Percentiles rank a stretch among this genome's conserved stretches.
These are phyloP conservation scores for Aspergillus felis DNA, from an alignment of 2,329 filamentous ascomycete genomes.

Conservation along the genomic window DNA sequence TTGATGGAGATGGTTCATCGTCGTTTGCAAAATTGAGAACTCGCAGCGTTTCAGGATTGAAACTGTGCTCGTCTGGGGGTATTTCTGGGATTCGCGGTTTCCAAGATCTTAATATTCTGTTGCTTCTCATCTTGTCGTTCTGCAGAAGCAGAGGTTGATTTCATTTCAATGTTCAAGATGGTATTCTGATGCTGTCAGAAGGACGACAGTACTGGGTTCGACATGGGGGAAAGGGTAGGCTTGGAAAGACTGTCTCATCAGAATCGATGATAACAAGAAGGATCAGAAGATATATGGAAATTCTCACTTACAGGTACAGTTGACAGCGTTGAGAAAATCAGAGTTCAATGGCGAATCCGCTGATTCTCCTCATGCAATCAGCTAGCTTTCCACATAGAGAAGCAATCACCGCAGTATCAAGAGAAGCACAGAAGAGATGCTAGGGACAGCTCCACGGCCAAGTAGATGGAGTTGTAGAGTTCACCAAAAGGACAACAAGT, in stretches of 20 bases:
- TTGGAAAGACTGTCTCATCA: neutral
- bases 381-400: neutral
- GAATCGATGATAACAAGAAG: neutral
- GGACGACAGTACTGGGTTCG: neutral
- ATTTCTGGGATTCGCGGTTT: neutral
- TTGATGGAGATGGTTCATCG: conserved; percentile 11
- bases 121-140: neutral
- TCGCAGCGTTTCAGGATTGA: conserved; percentile 19
- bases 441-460: neutral
- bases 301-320: neutral
- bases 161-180: neutral
- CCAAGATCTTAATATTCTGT: neutral
- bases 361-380: neutral
- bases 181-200: neutral
- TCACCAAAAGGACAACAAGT: neutral
- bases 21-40: conserved; percentile 17
- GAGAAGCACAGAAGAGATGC: neutral
- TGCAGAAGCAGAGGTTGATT: neutral
- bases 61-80: conserved; percentile 8
- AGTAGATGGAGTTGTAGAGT: neutral
- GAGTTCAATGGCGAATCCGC: neutral
- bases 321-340: neutral
- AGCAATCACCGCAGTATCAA: too few relatives aligned
- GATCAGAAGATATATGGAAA: neutral
- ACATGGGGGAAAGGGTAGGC: neutral